Base-by-base conservation (phyloP, 108 stramenopile species). In the Mediolabrus comicus region DNA sequence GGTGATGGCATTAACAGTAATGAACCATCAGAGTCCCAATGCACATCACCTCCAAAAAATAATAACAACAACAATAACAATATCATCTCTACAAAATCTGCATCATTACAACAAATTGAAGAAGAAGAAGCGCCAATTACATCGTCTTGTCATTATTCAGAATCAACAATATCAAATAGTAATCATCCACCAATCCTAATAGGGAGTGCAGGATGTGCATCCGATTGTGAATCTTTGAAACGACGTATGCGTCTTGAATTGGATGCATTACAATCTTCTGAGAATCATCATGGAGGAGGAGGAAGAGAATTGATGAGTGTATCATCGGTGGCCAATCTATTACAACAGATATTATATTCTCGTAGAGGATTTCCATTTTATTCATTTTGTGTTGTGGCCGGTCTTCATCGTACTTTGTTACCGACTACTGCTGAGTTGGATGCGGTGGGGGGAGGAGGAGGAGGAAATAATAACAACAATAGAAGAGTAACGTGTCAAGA, bases 291-390 rank as follows among this genome's bases (percentile, higher is more conserved):
- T 10, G 54, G 38, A 9, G 57, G 76, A 57, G 73, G 58, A 35
- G 60, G 71, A 9, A 41, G 75, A 34, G 19, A 39, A n/a, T 14
- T 31, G 1, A 22, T 69, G 27, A 63, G 53, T 29, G 82, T 81
- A 5, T 49, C 62, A 57, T 72, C 82, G 1, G 80, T 91, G 13
- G 88, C 92, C 31, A 85, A 79, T 19, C 28, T 87, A 53, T 52
- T 94, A 11, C 78, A 85, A 60, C 87, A 90, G 74, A 72, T 80
- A 3, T 65, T 94, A 32, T 94, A 94, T 69, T 54, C 53, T 53
- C 74, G 93, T 13, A 77, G 93, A 16, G 72, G 67, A 7, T 94
- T 94, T 83, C 93, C 93, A 17, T 94, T 75, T 39, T 94, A 94
- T 72, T 75, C 82, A 3, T 94, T 94, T 75, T 94, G 93, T 63